These are phyloP conservation scores for Arachis hypogaea DNA, from an alignment of 306 rosid species.

Conservation along the genomic window DNA sequence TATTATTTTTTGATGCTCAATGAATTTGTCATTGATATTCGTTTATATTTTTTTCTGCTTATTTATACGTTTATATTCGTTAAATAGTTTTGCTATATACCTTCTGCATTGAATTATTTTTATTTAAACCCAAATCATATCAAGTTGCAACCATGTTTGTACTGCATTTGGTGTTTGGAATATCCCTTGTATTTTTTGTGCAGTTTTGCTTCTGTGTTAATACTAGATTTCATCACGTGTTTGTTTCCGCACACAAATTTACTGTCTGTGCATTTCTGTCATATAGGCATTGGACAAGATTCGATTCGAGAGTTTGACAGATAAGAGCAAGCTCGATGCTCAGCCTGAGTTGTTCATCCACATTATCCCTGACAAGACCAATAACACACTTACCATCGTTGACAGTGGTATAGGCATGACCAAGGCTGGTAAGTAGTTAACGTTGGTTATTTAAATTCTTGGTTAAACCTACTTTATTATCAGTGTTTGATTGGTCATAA, in stretches of 20 bases:
- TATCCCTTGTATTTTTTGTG: neutral
- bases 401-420: slow-evolving; percentile 97
- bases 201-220: neutral
- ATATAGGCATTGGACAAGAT: slow-evolving; percentile 79
- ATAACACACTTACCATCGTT: slow-evolving; percentile 58
- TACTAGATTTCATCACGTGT: neutral
- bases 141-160: neutral
- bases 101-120: neutral
- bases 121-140: neutral
- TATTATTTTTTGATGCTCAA: too few relatives aligned
- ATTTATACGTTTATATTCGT: too few relatives aligned
- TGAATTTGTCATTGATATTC: too few relatives aligned
- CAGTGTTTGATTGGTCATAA: neutral
- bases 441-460: fast-evolving
- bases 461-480: neutral
- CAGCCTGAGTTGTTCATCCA: slow-evolving; percentile 87
- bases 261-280: neutral
- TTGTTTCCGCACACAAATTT: too few relatives aligned
- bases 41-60: too few relatives aligned
- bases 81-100: neutral
- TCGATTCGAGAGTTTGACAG: slow-evolving; percentile 79
- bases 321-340: slow-evolving; percentile 86
- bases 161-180: neutral
- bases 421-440: slow-evolving; percentile 73
- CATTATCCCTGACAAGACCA: slow-evolving; percentile 81